Percentiles rank a stretch among this genome's conserved stretches.
phyloP scores from a whole-genome alignment of 495 filamentous ascomycete species.

The Neurospora sp. region DNA sequence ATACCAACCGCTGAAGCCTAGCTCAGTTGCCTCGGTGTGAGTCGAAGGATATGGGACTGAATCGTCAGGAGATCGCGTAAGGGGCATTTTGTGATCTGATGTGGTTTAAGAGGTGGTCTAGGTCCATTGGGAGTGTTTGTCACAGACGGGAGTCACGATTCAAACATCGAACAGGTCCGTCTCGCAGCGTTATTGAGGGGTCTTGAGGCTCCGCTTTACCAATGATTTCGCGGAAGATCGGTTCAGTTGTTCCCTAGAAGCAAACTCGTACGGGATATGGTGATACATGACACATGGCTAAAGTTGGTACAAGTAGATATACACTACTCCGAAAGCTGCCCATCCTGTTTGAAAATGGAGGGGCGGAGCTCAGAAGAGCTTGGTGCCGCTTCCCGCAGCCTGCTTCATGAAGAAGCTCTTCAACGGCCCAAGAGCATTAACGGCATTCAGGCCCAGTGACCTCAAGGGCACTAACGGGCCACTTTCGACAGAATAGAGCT shows the following conservation, averaged over 20 bases:
- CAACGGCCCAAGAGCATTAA: constrained; percentile 65
- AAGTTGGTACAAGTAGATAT: neutral
- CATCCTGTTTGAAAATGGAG: neutral
- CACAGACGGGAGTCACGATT: neutral
- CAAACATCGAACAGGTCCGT: neutral
- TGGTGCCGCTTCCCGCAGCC: constrained; percentile 57
- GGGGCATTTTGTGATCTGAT: neutral
- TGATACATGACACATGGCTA: neutral
- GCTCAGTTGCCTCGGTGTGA: neutral
- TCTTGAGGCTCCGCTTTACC: neutral
- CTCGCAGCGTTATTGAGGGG: neutral
- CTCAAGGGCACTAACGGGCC: constrained; percentile 70
- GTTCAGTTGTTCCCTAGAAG: neutral
- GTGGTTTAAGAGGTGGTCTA: neutral
- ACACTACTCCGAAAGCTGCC: neutral
- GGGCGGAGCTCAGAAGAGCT: constrained; percentile 25
- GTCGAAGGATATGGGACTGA: neutral
- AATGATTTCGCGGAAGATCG: neutral
- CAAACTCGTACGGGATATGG: neutral
- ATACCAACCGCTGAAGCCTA: neutral
- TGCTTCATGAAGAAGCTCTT: constrained; percentile 85
- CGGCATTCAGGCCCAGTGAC: constrained; percentile 62
- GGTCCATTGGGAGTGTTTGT: neutral
- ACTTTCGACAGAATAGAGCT: constrained; percentile 69
- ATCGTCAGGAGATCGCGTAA: neutral